A percentile compares a stretch with the other conserved stretches of the same genome.
Conservation (phyloP, 768 basidiomycete species). For the Russula ochroleuca region DNA sequence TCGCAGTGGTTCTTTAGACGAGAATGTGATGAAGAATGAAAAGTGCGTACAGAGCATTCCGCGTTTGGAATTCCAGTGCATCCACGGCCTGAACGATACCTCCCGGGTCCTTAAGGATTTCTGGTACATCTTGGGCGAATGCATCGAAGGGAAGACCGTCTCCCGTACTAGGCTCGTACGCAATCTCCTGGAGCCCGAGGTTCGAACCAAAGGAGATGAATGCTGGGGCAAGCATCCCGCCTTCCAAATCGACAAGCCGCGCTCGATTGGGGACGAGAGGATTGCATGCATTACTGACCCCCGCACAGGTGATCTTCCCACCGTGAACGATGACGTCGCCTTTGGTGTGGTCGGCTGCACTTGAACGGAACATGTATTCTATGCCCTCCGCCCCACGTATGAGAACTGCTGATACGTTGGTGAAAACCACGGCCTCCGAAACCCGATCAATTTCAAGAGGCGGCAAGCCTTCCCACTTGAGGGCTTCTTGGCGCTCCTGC, state of each 20-base stretch:
- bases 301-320: conserved; percentile 53
- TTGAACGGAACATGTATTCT: conserved; percentile 23
- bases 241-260: conserved; percentile 50
- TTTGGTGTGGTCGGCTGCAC: conserved; percentile 10
- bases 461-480: conserved; percentile 65
- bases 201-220: conserved; percentile 59
- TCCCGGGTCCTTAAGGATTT: conserved; percentile 41
- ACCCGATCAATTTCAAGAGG: conserved; percentile 46
- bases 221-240: conserved; percentile 60
- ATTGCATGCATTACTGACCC: conserved; percentile 26
- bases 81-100: conserved; percentile 58
- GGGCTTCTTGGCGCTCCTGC: conserved; percentile 51
- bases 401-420: conserved; percentile 46
- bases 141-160: conserved; percentile 59
- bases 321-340: conserved; percentile 46
- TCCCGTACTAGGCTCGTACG: conserved; percentile 50
- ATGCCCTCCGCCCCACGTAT: conserved; percentile 13
- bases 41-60: conserved; percentile 33
- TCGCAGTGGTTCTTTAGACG: conserved; percentile 1
- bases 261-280: conserved; percentile 14
- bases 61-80: conserved; percentile 48
- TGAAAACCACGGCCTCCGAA: conserved; percentile 46
- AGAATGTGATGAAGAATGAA: not conserved
- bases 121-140: conserved; percentile 40
- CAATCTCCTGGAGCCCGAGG: conserved; percentile 63